These are phyloP conservation scores for Penicillium sp. DNA, from an alignment of 2,329 filamentous ascomycete species.

Conservation along the genomic window DNA sequence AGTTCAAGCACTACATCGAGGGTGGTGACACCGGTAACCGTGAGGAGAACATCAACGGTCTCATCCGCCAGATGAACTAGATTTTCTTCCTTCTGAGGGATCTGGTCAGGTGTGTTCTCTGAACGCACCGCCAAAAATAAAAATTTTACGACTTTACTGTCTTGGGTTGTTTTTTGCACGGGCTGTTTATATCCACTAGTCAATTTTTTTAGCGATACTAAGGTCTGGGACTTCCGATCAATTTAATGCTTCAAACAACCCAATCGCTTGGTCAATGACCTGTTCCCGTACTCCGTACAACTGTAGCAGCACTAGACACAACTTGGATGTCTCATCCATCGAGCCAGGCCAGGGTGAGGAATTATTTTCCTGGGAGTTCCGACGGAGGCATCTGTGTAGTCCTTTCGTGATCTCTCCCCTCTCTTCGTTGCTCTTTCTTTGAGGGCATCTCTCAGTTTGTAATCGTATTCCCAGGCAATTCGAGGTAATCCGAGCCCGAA, in stretches of 20 bases:
- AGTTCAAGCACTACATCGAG: conserved; percentile 99
- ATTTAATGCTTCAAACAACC: conserved; percentile 41
- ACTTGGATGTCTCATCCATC: too few relatives aligned
- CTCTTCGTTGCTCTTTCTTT: neutral
- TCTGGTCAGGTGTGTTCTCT: conserved; percentile 2
- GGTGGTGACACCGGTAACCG: conserved; percentile 98
- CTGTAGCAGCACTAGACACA: neutral
- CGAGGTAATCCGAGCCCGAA: neutral
- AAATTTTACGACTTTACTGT: conserved; percentile 25
- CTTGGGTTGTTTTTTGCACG: conserved; percentile 37
- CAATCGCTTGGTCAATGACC: conserved; percentile 19
- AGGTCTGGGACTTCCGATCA: conserved; percentile 36
- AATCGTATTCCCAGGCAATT: neutral
- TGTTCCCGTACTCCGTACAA: neutral
- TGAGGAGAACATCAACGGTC: conserved; percentile 94
- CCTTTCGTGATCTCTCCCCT: neutral
- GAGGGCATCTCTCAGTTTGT: neutral
- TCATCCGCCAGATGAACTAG: conserved; percentile 99
- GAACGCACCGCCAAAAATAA: conserved; percentile 17
- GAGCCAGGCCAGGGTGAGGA: too few relatives aligned
- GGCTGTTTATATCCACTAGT: conserved; percentile 33
- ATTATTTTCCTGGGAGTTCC: too few relatives aligned
- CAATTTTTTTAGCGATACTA: conserved; percentile 34
- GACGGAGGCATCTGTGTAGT: neutral
- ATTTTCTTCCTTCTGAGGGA: conserved; percentile 20